Evolutionary conservation across 352 stramenopile genomes (phyloP).

Genomic region (Phytophthora boehmeriae): DNA sequence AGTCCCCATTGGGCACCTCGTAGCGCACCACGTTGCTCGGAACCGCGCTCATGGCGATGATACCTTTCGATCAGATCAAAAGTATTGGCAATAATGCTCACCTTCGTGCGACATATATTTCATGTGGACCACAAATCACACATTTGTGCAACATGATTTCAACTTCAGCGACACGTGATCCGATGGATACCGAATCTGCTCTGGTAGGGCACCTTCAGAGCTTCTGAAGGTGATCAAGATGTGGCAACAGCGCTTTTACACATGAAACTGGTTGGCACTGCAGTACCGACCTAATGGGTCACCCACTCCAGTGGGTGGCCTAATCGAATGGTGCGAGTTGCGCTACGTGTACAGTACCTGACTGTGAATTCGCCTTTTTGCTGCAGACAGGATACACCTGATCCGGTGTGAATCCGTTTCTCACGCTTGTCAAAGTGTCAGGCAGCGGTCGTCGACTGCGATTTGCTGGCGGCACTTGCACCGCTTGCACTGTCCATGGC

Average conservation of each 20-base stretch:
- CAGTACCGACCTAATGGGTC: too few species aligned
- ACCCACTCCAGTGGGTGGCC: too few species aligned
- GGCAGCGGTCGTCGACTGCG: constrained; percentile 7
- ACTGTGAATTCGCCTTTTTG: not conserved
- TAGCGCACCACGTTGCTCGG: constrained; percentile 49
- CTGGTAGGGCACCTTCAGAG: too few species aligned
- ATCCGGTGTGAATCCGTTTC: constrained; percentile 35
- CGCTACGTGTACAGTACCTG: too few species aligned
- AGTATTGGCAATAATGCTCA: not conserved
- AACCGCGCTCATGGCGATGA: constrained; percentile 21
- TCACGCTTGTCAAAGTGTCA: constrained; percentile 16
- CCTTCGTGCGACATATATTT: not conserved
- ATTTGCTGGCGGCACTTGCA: constrained; percentile 4
- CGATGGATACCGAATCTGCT: too few species aligned
- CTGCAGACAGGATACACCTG: constrained; percentile 27
- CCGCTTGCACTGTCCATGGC: constrained; percentile 21
- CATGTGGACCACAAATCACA: not conserved
- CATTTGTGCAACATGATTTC: too few species aligned
- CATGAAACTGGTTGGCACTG: too few species aligned
- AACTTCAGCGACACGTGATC: too few species aligned
- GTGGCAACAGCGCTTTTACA: too few species aligned
- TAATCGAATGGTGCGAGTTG: too few species aligned
- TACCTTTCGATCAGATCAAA: not conserved
- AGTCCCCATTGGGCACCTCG: constrained; percentile 68
- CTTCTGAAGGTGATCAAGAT: too few species aligned